Evolutionary conservation across 2,329 filamentous ascomycete species (phyloP), one percentile per base, ranked within the genome.

Genomic region (Xylariales sp.): DNA sequence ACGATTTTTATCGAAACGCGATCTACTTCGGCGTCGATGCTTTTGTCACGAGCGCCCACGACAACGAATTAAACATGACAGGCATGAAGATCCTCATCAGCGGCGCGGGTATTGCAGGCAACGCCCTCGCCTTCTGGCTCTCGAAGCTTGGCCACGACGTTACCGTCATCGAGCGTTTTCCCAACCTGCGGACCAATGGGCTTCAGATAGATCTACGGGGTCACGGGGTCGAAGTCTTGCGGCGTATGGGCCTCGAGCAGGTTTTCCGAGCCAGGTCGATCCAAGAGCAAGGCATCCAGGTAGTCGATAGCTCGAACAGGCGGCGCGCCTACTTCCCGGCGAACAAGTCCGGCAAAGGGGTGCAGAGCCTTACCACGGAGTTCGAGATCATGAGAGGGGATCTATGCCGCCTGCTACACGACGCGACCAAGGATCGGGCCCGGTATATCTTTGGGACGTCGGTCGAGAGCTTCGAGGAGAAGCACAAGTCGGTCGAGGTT

Each of bases 381-480:
- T 79, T 68, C 45, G 78, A 82, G 59, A 73, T 82, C 34, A 73
- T 82, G 65, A 64, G 78, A 8, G 75, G 73, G 0, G 73, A 79
- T 39, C 51, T 82, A 12, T 66, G 69, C 4, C 56, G 60, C 9
- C 59, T 80, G 2, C 53, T 82, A 1, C 71, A 72, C 48, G 64
- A 75, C 0, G 56, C 48, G 12, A 63, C 59, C 16, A 46, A 53
- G 5, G 46, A 55, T 10, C 54, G 51, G 3, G 46, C 66, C 5
- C 47, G 50, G 21, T 63, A 64, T 44, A 33, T 58, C n/a, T 66
- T 62, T 35, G 52, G 51, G 27, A 56, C 58, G 15, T 54, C 51
- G 3, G 45, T 65, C 9, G 51, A 54, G 4, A 43, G 43, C 2
- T 42, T 65, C 2, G 21, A 53, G 1, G 58, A 67, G 43, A 27